phyloP scores from a whole-genome alignment of 1,139 yeast species.

The Meyerozyma smithsonii region DNA sequence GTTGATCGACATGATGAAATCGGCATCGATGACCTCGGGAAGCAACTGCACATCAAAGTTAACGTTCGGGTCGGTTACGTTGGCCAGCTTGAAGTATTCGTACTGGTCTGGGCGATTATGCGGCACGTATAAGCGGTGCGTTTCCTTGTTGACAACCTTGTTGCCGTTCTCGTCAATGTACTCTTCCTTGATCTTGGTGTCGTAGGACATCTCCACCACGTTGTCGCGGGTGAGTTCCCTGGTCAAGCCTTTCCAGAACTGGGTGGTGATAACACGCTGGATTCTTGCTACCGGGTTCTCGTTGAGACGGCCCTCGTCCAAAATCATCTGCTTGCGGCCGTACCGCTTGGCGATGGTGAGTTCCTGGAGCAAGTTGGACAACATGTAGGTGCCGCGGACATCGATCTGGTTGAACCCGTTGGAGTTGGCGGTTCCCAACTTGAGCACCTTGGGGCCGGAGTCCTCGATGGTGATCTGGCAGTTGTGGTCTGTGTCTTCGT shows the following conservation, averaged over 20 bases:
- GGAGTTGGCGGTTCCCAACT: constrained; percentile 80
- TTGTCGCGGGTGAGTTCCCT: constrained; percentile 62
- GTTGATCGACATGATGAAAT: constrained; percentile 75
- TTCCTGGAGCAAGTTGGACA: constrained; percentile 84
- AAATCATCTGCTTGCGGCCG: constrained; percentile 70
- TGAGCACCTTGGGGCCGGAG: constrained; percentile 84
- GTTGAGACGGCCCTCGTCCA: constrained; percentile 78
- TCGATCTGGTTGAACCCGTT: constrained; percentile 71
- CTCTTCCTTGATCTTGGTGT: constrained; percentile 68
- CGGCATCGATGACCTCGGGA: constrained; percentile 54
- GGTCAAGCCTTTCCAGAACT: constrained; percentile 80
- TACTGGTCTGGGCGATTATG: constrained; percentile 64
- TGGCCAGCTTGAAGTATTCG: constrained; percentile 57
- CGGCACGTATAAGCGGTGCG: constrained; percentile 80
- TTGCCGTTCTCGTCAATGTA: constrained; percentile 36
- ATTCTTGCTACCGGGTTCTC: constrained; percentile 86
- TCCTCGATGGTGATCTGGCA: constrained; percentile 90
- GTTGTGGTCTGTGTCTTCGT: constrained; percentile 85
- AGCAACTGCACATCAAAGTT: constrained; percentile 73
- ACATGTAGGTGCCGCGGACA: constrained; percentile 86
- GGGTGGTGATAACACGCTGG: constrained; percentile 66
- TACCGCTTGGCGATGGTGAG: constrained; percentile 79
- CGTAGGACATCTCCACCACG: constrained; percentile 69
- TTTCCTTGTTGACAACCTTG: constrained; percentile 26
- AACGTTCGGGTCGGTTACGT: constrained; percentile 52